phyloP scores from a whole-genome alignment of 192 early-diverging fungal species.

The Phycomyces nitens region DNA sequence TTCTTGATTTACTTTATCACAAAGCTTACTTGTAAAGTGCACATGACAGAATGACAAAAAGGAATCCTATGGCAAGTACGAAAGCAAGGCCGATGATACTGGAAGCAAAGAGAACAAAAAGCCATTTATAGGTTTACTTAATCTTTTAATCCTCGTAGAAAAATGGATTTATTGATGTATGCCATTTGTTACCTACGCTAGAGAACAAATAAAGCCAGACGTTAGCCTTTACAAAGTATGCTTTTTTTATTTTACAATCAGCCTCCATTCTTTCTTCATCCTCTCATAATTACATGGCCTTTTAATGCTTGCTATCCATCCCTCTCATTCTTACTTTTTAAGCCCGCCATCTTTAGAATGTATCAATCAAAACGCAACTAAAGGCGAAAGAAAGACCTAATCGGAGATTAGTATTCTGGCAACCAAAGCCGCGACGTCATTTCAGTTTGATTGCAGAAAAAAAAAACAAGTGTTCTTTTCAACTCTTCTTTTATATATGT shows the following conservation, averaged over 20 bases:
- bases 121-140: background rate
- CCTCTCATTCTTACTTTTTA: slow-evolving; percentile 25
- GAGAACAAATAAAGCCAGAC: background rate
- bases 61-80: slow-evolving; percentile 85
- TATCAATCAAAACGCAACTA: no score
- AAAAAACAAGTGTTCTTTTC: no score
- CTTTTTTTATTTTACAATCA: background rate
- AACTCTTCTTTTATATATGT: no score
- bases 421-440: no score
- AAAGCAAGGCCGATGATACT: slow-evolving; percentile 87
- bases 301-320: no score
- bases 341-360: slow-evolving; percentile 18
- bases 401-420: no score
- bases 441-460: no score
- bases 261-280: no score
- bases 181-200: slow-evolving; percentile 18
- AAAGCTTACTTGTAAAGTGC: slow-evolving; percentile 77
- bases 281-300: no score
- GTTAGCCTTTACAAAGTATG: background rate
- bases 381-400: no score
- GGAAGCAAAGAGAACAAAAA: slow-evolving; percentile 3
- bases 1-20: background rate
- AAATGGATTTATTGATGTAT: background rate
- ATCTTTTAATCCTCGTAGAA: background rate
- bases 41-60: slow-evolving; percentile 93